Evolutionary conservation across 2,329 filamentous ascomycete genomes (phyloP).

Genomic region (Coleophoma cylindrospora): DNA sequence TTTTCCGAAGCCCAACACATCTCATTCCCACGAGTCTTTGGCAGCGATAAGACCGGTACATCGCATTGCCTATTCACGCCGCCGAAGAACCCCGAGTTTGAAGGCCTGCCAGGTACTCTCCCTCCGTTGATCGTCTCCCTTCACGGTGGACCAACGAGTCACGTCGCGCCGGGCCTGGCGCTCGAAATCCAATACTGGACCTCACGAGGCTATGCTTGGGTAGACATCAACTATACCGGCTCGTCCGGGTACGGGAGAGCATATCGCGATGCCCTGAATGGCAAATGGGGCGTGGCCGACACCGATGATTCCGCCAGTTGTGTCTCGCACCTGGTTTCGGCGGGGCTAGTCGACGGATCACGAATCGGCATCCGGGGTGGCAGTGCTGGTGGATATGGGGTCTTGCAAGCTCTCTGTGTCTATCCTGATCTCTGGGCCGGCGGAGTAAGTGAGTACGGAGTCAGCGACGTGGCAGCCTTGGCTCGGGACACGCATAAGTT

Average conservation of each 20-base stretch:
- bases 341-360: slow-evolving; percentile 28
- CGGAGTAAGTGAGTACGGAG: slow-evolving; percentile 44
- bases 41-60: slow-evolving; percentile 11
- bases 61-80: slow-evolving; percentile 37
- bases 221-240: slow-evolving; percentile 46
- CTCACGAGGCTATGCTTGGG: slow-evolving; percentile 46
- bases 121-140: slow-evolving; percentile 45
- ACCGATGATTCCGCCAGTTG: slow-evolving; percentile 43
- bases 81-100: slow-evolving; percentile 40
- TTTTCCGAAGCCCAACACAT: slow-evolving; percentile 35
- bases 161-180: slow-evolving; percentile 36
- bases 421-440: slow-evolving; percentile 42
- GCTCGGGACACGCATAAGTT: slow-evolving; percentile 48
- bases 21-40: slow-evolving; percentile 24
- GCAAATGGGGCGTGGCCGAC: slow-evolving; percentile 46
- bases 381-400: slow-evolving; percentile 49
- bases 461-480: slow-evolving; percentile 43
- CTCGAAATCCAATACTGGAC: slow-evolving; percentile 47
- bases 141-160: slow-evolving; percentile 47
- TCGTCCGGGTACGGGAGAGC: slow-evolving; percentile 44
- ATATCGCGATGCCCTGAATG: slow-evolving; percentile 44
- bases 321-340: slow-evolving; percentile 34
- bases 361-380: slow-evolving; percentile 43
- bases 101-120: slow-evolving; percentile 28
- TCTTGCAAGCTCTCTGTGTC: slow-evolving; percentile 41